Evolutionary conservation across 2,329 filamentous ascomycete species (phyloP).

Genomic region (Lecanicillium sp.): DNA sequence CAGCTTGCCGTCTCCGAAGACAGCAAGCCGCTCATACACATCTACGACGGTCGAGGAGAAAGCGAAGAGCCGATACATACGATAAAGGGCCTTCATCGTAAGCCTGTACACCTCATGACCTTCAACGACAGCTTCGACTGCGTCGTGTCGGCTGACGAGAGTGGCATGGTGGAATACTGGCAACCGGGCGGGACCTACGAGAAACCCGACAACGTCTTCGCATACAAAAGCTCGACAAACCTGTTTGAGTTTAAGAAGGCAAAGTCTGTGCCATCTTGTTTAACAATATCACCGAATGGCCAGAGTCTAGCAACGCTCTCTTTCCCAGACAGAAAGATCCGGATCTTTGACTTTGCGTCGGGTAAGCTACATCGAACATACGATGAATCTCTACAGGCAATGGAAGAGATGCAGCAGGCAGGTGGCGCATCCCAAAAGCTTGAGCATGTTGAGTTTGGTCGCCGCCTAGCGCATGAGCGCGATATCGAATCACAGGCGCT

Average conservation of each 20-base stretch:
- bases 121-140: constrained; percentile 89
- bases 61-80: constrained; percentile 67
- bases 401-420: constrained; percentile 94
- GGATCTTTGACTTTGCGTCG: constrained; percentile 85
- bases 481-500: constrained; percentile 68
- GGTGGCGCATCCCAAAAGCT: constrained; percentile 73
- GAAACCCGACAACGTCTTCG: constrained; percentile 85
- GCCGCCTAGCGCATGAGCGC: constrained; percentile 75
- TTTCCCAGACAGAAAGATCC: constrained; percentile 85
- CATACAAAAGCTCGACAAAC: constrained; percentile 87
- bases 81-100: constrained; percentile 71
- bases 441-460: constrained; percentile 86
- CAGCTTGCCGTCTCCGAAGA: constrained; percentile 77
- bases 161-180: constrained; percentile 98
- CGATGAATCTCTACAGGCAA: constrained; percentile 83
- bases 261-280: constrained; percentile 72
- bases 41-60: constrained; percentile 88
- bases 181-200: constrained; percentile 70
- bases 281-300: constrained; percentile 80
- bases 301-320: constrained; percentile 83
- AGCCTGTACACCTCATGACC: constrained; percentile 72
- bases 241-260: constrained; percentile 96
- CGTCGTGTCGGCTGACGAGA: constrained; percentile 79
- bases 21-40: constrained; percentile 60
- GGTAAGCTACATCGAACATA: constrained; percentile 88